Evolutionary conservation across 169 alveolate species (phyloP).

Genomic region (Cryptosporidium baileyi): DNA sequence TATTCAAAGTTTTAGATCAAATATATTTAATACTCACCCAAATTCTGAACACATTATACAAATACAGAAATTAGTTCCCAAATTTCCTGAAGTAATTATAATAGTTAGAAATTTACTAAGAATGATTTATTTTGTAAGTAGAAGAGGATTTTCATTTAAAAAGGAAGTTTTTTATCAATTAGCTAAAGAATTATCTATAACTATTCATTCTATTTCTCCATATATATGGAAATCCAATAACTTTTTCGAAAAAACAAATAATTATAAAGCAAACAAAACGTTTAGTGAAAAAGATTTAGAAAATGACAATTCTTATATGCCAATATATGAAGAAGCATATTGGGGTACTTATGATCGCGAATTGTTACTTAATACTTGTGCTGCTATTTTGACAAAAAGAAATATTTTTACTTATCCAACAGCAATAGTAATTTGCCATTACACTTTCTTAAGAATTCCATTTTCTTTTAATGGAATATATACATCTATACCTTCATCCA

Average conservation of each 20-base stretch:
- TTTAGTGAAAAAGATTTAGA: not conserved
- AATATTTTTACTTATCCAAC: not conserved
- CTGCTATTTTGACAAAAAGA: conserved; percentile 39
- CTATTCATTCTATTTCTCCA: conserved; percentile 57
- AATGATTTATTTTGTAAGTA: not conserved
- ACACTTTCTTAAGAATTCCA: conserved; percentile 47
- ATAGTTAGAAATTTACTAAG: conserved; percentile 23
- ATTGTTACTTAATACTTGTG: conserved; percentile 17
- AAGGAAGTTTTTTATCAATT: conserved; percentile 15
- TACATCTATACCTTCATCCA: conserved; percentile 6
- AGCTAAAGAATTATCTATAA: conserved; percentile 46
- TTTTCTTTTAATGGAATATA: not conserved
- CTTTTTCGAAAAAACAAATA: not conserved
- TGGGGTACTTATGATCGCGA: conserved; percentile 39
- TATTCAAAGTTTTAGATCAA: not conserved
- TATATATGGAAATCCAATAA: conserved; percentile 24
- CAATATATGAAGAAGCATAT: conserved; percentile 48
- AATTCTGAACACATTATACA: not conserved
- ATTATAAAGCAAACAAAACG: not conserved
- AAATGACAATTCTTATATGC: not conserved
- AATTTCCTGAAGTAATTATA: conserved; percentile 30
- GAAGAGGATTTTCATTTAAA: conserved; percentile 12
- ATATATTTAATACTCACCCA: conserved; percentile 7
- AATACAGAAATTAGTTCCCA: conserved; percentile 52
- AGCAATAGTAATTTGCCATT: conserved; percentile 51